A percentile compares a stretch with the other conserved stretches of the same genome.
Evolutionary conservation across 1,139 yeast genomes (phyloP).

Genomic region (Saccharomycopsis hybrid): DNA sequence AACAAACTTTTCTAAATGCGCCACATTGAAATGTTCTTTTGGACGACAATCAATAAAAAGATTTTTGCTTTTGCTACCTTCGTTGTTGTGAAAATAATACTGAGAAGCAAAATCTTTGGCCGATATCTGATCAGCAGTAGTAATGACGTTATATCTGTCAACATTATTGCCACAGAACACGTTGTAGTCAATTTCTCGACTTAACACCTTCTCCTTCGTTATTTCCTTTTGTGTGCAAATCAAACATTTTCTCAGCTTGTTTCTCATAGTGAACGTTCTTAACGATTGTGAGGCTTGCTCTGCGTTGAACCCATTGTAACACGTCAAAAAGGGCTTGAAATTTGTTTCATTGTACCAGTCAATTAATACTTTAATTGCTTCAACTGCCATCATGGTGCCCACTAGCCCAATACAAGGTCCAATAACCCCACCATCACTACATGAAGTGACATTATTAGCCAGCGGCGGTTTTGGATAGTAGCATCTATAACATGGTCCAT

Average conservation of each 20-base stretch:
- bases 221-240: constrained; percentile 57
- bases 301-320: constrained; percentile 68
- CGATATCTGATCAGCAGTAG: constrained; percentile 41
- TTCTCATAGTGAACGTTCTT: constrained; percentile 75
- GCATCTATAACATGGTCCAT: constrained; percentile 93
- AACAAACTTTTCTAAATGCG: constrained; percentile 51
- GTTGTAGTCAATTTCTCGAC: constrained; percentile 51
- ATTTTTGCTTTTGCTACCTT: constrained; percentile 23
- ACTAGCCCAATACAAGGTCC: constrained; percentile 94
- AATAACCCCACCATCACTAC: constrained; percentile 91
- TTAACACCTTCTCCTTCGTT: constrained; percentile 38
- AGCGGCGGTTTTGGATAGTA: constrained; percentile 90
- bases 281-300: constrained; percentile 40
- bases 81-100: background rate
- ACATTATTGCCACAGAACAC: constrained; percentile 63
- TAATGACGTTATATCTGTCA: constrained; percentile 41
- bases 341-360: constrained; percentile 43
- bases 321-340: constrained; percentile 63
- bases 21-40: constrained; percentile 63
- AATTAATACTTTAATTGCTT: constrained; percentile 68
- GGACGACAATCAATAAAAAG: constrained; percentile 77
- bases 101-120: constrained; percentile 36
- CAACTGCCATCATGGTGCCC: constrained; percentile 86
- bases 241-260: constrained; percentile 50
- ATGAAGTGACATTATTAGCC: constrained; percentile 72